Evolutionary conservation across 257 asterid species (phyloP), one percentile per base, ranked within the genome.

Genomic region (Vinca minor): DNA sequence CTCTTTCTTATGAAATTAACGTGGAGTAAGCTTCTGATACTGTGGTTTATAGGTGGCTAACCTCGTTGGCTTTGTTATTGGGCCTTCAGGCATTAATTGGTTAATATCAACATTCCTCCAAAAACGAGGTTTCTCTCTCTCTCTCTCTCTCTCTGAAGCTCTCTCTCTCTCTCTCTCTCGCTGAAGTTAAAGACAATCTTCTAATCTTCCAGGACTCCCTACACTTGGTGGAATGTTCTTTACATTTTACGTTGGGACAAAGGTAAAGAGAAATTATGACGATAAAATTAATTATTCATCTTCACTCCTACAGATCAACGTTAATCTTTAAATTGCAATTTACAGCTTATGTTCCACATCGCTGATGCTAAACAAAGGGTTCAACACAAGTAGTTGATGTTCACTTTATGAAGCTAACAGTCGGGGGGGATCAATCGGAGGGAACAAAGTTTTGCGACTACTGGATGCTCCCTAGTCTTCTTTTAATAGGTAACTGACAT

Each of bases 71-170:
- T 92, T 92, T 77, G 98, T 92, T 34, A 87, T 92, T 28, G 98
- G 98, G 20, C 96, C 98, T 56, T 89, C 98, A 13, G 96, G 95
- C 81, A 77, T 88, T 59, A 85, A 76, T 79, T 92, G 92, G 98
- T 76, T 92, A 81, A 75, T 83, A 70, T 83, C 95, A 28, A 84
- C 73, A 48, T 89, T 92, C 79, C 83, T 87, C 65, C 80, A 58
- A 42, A 73, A 78, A 80, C 81, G 78, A 81, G 96, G 96, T 88
- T 23, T 6, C 78, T 67, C 55, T 68, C 56, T 63, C 69, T 52
- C 63, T 60, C 55, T 67, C 25, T 67, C 44, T 39, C 25, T 21
- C 44, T 61, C 47, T 47, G n/a, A n/a, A n/a, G n/a, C n/a, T n/a
- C n/a, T n/a, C n/a, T n/a, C n/a, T n/a, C 13, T 15, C 21, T 39